Base-by-base conservation (phyloP, 192 early-diverging fungal genomes). In the Backusella macrospora region DNA sequence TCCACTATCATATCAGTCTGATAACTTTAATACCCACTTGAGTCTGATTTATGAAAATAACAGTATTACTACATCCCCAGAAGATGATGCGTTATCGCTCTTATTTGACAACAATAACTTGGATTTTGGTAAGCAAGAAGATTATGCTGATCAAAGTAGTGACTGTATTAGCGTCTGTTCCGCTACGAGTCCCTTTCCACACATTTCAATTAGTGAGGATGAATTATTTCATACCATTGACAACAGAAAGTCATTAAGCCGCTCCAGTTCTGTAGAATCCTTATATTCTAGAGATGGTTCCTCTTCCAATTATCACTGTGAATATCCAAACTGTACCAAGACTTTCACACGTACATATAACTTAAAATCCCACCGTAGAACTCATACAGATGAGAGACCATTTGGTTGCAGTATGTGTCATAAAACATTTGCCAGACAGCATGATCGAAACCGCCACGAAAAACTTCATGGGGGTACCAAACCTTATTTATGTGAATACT, bases 371-470 rank as follows among this genome's bases (percentile, higher is more conserved):
- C 91, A 92, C 62, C 88, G 85, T 67, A 83, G 86, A 23, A 82
- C 85, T 0, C 91, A 92, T 48, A 90, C 90, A 29, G 87, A 85
- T 38, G 90, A 91, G 62, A 73, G 85, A 2, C 90, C 90, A 34
- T 92, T 86, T 73, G 82, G 81, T 18, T 92, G 91, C 65, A 78
- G 34, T n/a, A 67, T 65, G 77, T 96, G 95, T 78, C 78, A 86
- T 15, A 86, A 86, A 70, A 84, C 90, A 7, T 96, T 96, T 77
- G 89, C 93, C 0, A 86, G 95, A 13, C 87, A 93, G 72, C 94
- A 96, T 73, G 95, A 96, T 73, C 85, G 95, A 21, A 96, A 95
- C 76, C 88, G 95, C 37, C 91, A 93, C 69, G 86, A 87, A 75
- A 91, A 91, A 76, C 81, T 92, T n/a, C 92, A 93, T 64, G 86